A percentile compares a stretch with the other conserved stretches of the same genome.
These are phyloP conservation scores for Stylosanthes scabra DNA, from an alignment of 331 rosid genomes.

Conservation along the genomic window DNA sequence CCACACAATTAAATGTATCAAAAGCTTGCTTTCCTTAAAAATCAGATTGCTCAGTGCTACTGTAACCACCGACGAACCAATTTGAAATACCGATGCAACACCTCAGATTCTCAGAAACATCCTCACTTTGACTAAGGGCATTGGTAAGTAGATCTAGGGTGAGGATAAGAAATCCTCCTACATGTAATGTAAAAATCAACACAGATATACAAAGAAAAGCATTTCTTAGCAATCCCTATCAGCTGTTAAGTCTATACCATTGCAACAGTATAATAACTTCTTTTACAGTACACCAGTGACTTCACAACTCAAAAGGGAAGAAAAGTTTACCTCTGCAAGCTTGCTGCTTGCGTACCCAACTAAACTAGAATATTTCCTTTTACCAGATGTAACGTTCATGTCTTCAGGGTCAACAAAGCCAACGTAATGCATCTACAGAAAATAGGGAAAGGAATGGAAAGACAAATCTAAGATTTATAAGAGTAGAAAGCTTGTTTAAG, in stretches of 20 bases:
- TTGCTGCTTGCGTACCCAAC: constrained; percentile 86
- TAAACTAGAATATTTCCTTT: constrained; percentile 74
- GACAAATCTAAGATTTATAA: constrained; percentile 34
- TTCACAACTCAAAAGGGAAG: not conserved
- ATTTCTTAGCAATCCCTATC: not conserved
- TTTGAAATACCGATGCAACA: too few species aligned
- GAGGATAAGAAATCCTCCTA: not conserved
- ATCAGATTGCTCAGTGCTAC: not conserved
- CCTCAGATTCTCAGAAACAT: too few species aligned
- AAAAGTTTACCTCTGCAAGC: constrained; percentile 81
- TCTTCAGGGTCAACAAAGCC: constrained; percentile 92
- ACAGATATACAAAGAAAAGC: not conserved
- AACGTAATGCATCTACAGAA: constrained; percentile 82
- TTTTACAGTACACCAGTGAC: not conserved
- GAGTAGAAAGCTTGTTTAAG: not conserved
- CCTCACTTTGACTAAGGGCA: too few species aligned
- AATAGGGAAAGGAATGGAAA: not conserved
- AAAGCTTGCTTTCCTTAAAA: not conserved
- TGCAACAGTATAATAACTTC: constrained; percentile 17
- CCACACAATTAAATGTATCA: too few species aligned
- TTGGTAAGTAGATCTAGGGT: too few species aligned
- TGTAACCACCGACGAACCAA: too few species aligned
- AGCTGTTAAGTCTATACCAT: constrained; percentile 5
- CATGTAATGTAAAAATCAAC: not conserved
- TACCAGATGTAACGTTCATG: constrained; percentile 79